Base-by-base conservation (phyloP, 2,329 filamentous ascomycete species). In the Teratosphaeria epicoccoides region DNA sequence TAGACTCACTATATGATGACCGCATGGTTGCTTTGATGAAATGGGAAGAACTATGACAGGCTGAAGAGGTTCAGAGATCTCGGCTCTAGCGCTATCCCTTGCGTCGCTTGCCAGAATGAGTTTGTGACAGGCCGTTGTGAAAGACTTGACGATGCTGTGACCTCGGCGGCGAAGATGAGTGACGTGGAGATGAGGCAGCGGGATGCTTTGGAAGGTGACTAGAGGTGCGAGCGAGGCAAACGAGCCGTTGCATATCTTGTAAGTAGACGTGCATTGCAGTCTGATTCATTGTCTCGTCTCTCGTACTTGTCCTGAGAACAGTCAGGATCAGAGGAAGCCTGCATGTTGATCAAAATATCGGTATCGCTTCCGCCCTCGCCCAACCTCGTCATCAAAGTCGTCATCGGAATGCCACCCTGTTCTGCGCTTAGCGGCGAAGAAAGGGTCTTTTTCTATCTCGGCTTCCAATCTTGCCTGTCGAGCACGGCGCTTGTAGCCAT, bases 51-150 rank as follows among this genome's bases (percentile, higher is more conserved):
- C 69, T 89, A 88, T 68, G 88, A 91, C 51, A 76, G 85, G 57
- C 83, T 87, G 68, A 87, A 87, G 73, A 87, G 88, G 65, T 97
- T 96, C 76, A 82, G 93, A 17, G 83, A 87, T 49, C 80, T 94
- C 51, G 96, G 91, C 4, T 95, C 88, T 61, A 95, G 88, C 70
- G 94, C 94, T 29, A 94, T 95, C n/a, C n/a, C n/a, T n/a, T n/a
- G n/a, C n/a, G n/a, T n/a, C n/a, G n/a, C n/a, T n/a, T n/a, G n/a
- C n/a, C n/a, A n/a, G n/a, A n/a, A n/a, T n/a, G n/a, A n/a, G n/a
- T n/a, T n/a, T n/a, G n/a, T n/a, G n/a, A n/a, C n/a, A n/a, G n/a
- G n/a, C n/a, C n/a, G n/a, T 71, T 98, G 93, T 94, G 80, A 63
- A 79, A 87, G 50, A 76, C 84, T 54, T 25, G 66, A 66, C 2